Conservation (phyloP, 2,329 filamentous ascomycete species). For the Aspergillus sp. region DNA sequence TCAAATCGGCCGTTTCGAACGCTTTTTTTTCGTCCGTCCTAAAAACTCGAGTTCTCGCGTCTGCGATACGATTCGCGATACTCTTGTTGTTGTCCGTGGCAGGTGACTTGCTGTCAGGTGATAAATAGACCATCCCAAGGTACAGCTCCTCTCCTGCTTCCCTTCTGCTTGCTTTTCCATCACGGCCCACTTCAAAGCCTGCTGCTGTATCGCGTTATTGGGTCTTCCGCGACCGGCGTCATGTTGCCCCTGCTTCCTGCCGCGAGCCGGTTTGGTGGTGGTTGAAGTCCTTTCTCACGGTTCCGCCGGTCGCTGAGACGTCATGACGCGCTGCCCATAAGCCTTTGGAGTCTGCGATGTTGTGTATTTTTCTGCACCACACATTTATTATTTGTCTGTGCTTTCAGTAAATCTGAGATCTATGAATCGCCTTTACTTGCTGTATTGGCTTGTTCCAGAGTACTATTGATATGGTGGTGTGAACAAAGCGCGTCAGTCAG, state of each 20-base stretch:
- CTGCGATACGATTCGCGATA: slow-evolving; percentile 26
- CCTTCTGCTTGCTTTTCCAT: slow-evolving; percentile 13
- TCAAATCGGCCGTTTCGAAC: slow-evolving; percentile 7
- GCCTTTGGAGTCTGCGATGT: slow-evolving; percentile 1
- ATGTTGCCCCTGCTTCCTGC: slow-evolving; percentile 6
- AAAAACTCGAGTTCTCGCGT: slow-evolving; percentile 22
- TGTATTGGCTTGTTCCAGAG: not conserved
- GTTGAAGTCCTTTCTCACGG: slow-evolving; percentile 19
- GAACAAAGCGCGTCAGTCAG: slow-evolving; percentile 28
- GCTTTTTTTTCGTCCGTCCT: slow-evolving; percentile 15
- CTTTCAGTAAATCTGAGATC: slow-evolving; percentile 5
- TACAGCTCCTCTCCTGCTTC: slow-evolving; percentile 26
- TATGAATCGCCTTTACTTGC: not conserved
- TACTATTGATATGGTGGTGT: slow-evolving; percentile 15
- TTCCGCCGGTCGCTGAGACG: slow-evolving; percentile 26
- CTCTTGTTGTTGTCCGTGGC: slow-evolving; percentile 41
- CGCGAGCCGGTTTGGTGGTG: slow-evolving; percentile 15
- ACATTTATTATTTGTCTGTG: not conserved
- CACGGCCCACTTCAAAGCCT: slow-evolving; percentile 9
- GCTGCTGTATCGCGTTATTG: slow-evolving; percentile 1
- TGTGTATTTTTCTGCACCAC: not conserved
- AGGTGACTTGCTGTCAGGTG: slow-evolving; percentile 48
- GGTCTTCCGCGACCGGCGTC: not conserved
- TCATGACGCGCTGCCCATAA: slow-evolving; percentile 30
- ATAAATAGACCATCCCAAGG: slow-evolving; percentile 43